Evolutionary conservation across 2,329 filamentous ascomycete species (phyloP), one percentile per base, ranked within the genome.

Genomic region (Magnaporthiopsis incrustans): DNA sequence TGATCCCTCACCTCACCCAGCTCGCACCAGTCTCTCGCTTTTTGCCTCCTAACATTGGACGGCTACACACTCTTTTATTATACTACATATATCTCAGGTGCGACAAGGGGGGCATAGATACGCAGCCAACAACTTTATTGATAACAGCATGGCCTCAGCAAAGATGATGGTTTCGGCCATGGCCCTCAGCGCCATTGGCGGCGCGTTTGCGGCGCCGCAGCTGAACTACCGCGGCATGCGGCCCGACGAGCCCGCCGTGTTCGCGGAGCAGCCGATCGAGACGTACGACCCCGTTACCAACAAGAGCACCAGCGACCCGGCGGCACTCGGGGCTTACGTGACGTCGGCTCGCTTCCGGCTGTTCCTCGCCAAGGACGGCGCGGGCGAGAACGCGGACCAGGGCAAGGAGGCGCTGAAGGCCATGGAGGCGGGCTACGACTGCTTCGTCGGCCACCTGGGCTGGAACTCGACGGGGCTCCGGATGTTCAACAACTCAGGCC

Each of bases 351-450:
- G 44, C 33, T 60, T 53, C 60, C 50, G 38, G 4, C 35, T 62
- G 22, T 62, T 26, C 25, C 50, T 57, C 3, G n/a, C 3, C 22
- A 5, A 3, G 4, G 14, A 53, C 10, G 60, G 60, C 60, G 2
- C n/a, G 12, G 44, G 44, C 44, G 44, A 53, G 44, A 62, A 6
- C 1, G 44, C 22, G 14, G 38, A 30, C 12, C n/a, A 60, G 33
- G 59, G n/a, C 10, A 27, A 2, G 12, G 22, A 44, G 50, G 61
- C 5, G 6, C 6, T 63, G 18, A 25, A 25, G 22, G 7, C n/a
- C 69, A 74, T 83, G 10, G 81, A 82, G 70, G 78, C 76, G 3
- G 78, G 79, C 1, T 77, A 78, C 60, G 67, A 70, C 56, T 77
- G 75, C 66, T 76, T 74, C 66, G 69, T 74, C 26, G 70, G 67